A percentile compares a stretch with the other conserved stretches of the same genome.
Evolutionary conservation across 495 filamentous ascomycete species (phyloP).

Genomic region (Penicillium malachiteum): DNA sequence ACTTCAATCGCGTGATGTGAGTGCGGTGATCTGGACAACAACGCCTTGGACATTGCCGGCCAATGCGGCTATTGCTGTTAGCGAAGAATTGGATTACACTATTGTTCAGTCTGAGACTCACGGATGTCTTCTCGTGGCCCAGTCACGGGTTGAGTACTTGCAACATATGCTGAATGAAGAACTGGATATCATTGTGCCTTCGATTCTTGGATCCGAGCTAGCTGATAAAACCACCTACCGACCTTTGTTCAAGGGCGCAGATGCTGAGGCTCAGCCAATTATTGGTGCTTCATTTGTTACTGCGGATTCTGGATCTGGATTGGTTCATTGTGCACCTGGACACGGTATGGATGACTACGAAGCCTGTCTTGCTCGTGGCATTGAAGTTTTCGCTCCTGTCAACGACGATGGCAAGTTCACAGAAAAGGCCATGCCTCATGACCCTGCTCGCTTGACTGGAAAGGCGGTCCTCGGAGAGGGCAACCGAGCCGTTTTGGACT

Average conservation of each 20-base stretch:
- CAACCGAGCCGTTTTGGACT: constrained; percentile 63
- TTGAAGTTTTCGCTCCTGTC: constrained; percentile 74
- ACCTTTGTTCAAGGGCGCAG: constrained; percentile 56
- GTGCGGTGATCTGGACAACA: constrained; percentile 91
- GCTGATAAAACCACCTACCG: constrained; percentile 62
- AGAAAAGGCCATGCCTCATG: constrained; percentile 64
- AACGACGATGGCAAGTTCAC: constrained; percentile 81
- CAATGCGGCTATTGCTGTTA: constrained; percentile 83
- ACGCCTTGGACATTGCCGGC: constrained; percentile 97
- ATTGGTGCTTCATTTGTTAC: constrained; percentile 85
- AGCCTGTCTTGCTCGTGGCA: constrained; percentile 63
- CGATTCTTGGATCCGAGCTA: constrained; percentile 65
- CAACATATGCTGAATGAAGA: constrained; percentile 41
- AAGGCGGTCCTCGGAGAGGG: constrained; percentile 64
- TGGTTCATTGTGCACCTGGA: constrained; percentile 92
- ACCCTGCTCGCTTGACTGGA: constrained; percentile 60
- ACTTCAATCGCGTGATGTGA: constrained; percentile 45
- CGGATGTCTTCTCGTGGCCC: constrained; percentile 64
- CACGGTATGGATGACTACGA: constrained; percentile 97
- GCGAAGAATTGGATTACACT: constrained; percentile 68
- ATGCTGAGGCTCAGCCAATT: constrained; percentile 59
- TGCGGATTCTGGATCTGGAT: constrained; percentile 78
- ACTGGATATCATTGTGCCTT: constrained; percentile 50
- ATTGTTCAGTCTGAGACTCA: constrained; percentile 57
- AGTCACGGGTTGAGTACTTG: constrained; percentile 60